Base-by-base conservation (phyloP, 192 early-diverging fungal species). In the Gamsiella multidivaricata region DNA sequence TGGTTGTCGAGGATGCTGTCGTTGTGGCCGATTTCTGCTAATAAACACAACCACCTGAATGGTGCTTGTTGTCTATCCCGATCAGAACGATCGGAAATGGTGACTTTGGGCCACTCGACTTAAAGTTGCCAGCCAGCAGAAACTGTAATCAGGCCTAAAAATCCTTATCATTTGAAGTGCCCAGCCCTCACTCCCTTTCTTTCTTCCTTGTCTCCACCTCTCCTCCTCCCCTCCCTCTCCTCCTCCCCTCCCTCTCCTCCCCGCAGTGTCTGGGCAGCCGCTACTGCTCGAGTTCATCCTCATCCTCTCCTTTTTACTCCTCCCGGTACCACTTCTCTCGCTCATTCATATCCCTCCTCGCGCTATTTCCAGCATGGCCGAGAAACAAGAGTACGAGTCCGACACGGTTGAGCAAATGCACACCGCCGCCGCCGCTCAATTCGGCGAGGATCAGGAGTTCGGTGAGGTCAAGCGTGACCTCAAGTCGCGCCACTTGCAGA, bases 401-500 rank as follows among this genome's bases (percentile, higher is more conserved):
- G 50, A 32, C 50, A 37, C 31, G 32, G 36, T 52, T 6, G 43
- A 61, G 0, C 26, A 66, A 4, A 5, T 9, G 17, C 22, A 56
- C 7, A 9, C 6, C 18, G 17, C 54, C 0, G 33, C n/a, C 17
- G 23, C 12, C 18, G 25, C 10, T 8, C 52, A 17, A 6, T 22
- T 29, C 58, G 43, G 43, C 20, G 43, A 76, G 23, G 58, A 76
- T 5, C 61, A 57, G 10, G 63, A 82, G 62, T 70, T 70, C 57
- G 70, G 80, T 20, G 26, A 73, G 42, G 84, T 90, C 34, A 81
- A 90, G 58, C 86, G 92, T 33, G 85, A 79, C 37, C 84, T 92
- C 43, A 90, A 91, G 65, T 84, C 88, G 36, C 81, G 92, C 6
- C 92, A 94, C 78, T 82, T 94, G 80, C 80, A 85, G 42, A 85